These are phyloP conservation scores for Tulasnella sp. DNA, from an alignment of 768 basidiomycete species.

Conservation along the genomic window DNA sequence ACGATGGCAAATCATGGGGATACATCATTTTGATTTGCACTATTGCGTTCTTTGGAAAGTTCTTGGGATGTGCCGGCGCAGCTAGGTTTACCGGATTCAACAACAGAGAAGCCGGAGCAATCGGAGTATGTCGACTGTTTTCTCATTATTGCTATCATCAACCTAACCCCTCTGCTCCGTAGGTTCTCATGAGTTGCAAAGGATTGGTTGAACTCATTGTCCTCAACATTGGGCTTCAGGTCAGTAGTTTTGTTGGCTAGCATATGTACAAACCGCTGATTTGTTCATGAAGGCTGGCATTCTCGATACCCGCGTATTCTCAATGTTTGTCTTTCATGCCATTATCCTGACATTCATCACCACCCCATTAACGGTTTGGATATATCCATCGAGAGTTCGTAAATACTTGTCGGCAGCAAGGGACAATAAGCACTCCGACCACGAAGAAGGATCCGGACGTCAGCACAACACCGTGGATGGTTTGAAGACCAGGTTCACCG, in stretches of 20 bases:
- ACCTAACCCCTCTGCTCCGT: background rate
- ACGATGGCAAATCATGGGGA: slow-evolving; percentile 69
- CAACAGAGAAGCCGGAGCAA: slow-evolving; percentile 64
- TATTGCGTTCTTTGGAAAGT: slow-evolving; percentile 71
- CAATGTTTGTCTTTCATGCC: slow-evolving; percentile 78
- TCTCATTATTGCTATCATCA: background rate
- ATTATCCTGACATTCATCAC: slow-evolving; percentile 70
- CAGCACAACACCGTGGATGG: slow-evolving; percentile 11
- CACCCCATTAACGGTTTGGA: slow-evolving; percentile 63
- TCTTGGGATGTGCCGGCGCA: slow-evolving; percentile 48
- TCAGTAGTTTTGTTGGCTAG: slow-evolving; percentile 47
- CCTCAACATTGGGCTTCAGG: slow-evolving; percentile 71
- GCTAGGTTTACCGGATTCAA: slow-evolving; percentile 53
- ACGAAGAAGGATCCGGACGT: background rate
- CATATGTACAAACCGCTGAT: background rate
- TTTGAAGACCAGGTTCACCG: slow-evolving; percentile 24
- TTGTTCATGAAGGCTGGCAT: slow-evolving; percentile 21
- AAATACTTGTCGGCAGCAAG: background rate
- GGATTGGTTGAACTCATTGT: slow-evolving; percentile 82
- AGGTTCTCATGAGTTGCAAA: slow-evolving; percentile 77
- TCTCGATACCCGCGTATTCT: slow-evolving; percentile 47
- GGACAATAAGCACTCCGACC: background rate
- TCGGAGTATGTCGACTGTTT: slow-evolving; percentile 33
- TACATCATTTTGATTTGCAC: slow-evolving; percentile 62
- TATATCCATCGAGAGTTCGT: slow-evolving; percentile 60